These are phyloP conservation scores for Trypanosomatidae sp. DNA, from an alignment of 208 protist species.

Conservation along the genomic window DNA sequence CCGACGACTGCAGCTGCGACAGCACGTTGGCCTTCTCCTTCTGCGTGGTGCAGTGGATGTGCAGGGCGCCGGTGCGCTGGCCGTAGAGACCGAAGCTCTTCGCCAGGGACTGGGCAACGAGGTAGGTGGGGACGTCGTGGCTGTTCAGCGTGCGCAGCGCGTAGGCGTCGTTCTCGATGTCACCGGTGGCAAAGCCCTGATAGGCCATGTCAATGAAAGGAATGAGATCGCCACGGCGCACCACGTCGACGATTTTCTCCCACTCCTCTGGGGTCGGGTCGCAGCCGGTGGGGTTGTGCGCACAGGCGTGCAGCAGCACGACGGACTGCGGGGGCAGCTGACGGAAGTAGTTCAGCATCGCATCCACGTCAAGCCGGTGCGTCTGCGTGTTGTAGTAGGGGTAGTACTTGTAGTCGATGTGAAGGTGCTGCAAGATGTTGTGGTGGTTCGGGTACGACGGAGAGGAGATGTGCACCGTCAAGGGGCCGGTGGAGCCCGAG, in stretches of 20 bases:
- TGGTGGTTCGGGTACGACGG: constrained; percentile 84
- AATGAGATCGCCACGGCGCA: constrained; percentile 75
- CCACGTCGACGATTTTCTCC: constrained; percentile 81
- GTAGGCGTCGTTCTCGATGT: constrained; percentile 90
- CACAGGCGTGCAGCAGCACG: constrained; percentile 96
- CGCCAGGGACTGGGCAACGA: constrained; percentile 94
- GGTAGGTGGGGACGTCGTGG: constrained; percentile 63
- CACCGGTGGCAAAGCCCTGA: constrained; percentile 96
- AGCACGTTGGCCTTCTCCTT: constrained; percentile 73
- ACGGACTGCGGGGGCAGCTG: constrained; percentile 72
- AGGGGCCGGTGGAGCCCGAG: constrained; percentile 3
- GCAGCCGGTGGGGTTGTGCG: constrained; percentile 98
- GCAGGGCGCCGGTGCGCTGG: constrained; percentile 93
- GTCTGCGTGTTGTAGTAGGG: constrained; percentile 73
- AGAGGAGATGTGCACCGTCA: constrained; percentile 49
- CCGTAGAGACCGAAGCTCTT: constrained; percentile 98
- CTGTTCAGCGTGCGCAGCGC: constrained; percentile 62
- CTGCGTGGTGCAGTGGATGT: constrained; percentile 61
- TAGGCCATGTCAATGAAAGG: constrained; percentile 96
- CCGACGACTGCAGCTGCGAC: constrained; percentile 92
- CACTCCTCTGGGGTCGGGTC: constrained; percentile 96
- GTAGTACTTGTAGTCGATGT: constrained; percentile 50
- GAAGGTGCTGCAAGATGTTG: constrained; percentile 60
- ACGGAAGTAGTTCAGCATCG: constrained; percentile 64
- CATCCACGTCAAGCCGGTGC: constrained; percentile 64